Base-by-base conservation (phyloP, 108 stramenopile genomes). In the Cyclotella baltica region DNA sequence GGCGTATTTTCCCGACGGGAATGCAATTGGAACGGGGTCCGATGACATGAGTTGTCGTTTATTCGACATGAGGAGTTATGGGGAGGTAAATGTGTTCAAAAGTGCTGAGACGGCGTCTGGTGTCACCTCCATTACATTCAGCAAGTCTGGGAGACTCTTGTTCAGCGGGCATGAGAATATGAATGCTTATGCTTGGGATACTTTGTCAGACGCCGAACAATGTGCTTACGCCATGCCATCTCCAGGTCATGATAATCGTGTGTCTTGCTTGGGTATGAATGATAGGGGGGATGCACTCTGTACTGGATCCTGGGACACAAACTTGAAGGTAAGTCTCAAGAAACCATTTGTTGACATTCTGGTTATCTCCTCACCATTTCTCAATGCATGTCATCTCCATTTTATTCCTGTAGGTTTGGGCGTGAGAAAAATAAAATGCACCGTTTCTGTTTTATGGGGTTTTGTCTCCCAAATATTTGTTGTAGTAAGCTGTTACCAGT, bases 271-370 rank as follows among this genome's bases (percentile, higher is more conserved):
- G 61, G 97, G 97, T 20, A 88, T 99, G 5, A 94, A 96, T 68
- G 91, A 89, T 37, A 84, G 84, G 59, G 98, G 98, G 10, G 89
- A 98, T 71, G 98, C 95, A 6, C 83, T 99, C 2, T 96, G 97
- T 69, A 98, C 99, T 11, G 98, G 99, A 57, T 97, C 96, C 10
- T 99, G 99, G 99, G 99, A 99, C 80, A 92, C 95, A n/a, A 80
- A 89, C 31, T 86, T 98, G 62, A 98, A 97, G 90, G 75, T 99
- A 37, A 63, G 73, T n/a, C n/a, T n/a, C n/a, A 62, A 23, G 16
- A 55, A 55, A 23, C 53, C 8, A n/a, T n/a, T 25, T 8, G 19
- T n/a, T 10, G 6, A 23, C 19, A 19, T 23, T 55, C 13, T 43
- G 40, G 8, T 13, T 43, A 8, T 43, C 13, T 43, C n/a, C n/a